Conservation (phyloP, 2,329 filamentous ascomycete species). For the Pseudocercospora ulei region DNA sequence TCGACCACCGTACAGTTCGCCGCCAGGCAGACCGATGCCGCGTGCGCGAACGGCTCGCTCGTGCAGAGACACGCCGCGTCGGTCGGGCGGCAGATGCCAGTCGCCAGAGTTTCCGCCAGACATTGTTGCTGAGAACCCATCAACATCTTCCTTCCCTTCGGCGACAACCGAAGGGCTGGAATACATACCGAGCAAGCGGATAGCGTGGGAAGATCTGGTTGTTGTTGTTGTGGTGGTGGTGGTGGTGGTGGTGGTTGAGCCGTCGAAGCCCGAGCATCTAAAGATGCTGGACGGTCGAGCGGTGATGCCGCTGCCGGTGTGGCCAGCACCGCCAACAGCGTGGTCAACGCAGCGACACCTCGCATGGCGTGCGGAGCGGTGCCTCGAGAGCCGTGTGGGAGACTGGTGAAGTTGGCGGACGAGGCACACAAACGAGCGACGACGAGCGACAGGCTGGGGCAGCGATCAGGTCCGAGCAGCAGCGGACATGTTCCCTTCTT, state of each 20-base stretch:
- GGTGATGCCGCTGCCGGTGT: background rate
- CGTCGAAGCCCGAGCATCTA: background rate
- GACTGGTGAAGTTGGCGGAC: background rate
- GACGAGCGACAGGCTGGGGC: constrained; percentile 5
- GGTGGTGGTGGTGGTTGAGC: no score
- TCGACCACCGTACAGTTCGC: constrained; percentile 18
- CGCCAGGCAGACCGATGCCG: constrained; percentile 11
- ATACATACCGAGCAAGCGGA: constrained; percentile 19
- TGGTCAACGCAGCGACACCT: background rate
- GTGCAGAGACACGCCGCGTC: constrained; percentile 16
- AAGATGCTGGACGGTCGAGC: background rate
- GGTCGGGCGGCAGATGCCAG: constrained; percentile 13
- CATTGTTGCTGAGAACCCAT: constrained; percentile 11
- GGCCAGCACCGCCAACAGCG: background rate
- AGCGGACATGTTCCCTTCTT: background rate
- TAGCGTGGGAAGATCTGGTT: constrained; percentile 12
- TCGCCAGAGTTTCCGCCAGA: constrained; percentile 9
- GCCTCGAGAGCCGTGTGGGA: background rate
- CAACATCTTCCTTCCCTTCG: background rate
- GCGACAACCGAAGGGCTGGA: no score
- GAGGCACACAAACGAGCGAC: background rate
- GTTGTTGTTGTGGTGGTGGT: background rate
- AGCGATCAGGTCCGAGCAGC: background rate
- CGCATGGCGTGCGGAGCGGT: constrained; percentile 6
- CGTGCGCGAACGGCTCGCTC: constrained; percentile 6